phyloP scores from a whole-genome alignment of 1,284 basidiomycete species.

The Malassezia dermatis region DNA sequence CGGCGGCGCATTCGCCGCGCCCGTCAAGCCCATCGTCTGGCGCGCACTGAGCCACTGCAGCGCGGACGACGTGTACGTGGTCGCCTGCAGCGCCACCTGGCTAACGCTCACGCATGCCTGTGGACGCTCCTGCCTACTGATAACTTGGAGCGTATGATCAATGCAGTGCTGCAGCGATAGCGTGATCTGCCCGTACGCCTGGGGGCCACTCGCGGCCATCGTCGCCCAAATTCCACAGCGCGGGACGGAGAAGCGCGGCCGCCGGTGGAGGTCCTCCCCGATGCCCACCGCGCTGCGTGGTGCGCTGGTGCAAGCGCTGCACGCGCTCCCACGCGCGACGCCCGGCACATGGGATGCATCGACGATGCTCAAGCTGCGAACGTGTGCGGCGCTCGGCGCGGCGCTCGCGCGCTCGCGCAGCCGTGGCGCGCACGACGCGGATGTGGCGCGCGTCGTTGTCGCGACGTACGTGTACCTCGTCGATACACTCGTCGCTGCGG shows the following conservation, averaged over 20 bases:
- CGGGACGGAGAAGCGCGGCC: background rate
- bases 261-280: background rate
- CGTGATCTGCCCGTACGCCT: constrained; percentile 12
- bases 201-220: background rate
- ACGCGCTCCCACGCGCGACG: constrained; percentile 3
- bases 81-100: constrained; percentile 8
- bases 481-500: background rate
- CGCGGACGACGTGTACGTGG: constrained; percentile 9
- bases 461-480: constrained; percentile 5
- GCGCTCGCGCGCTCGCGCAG: constrained; percentile 12
- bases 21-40: background rate
- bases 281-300: constrained; percentile 6
- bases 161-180: constrained; percentile 16
- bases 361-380: constrained; percentile 6
- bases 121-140: background rate
- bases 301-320: constrained; percentile 6
- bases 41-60: constrained; percentile 11
- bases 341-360: constrained; percentile 1
- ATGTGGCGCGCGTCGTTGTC: constrained; percentile 10
- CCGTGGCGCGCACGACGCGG: background rate
- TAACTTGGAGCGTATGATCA: constrained; percentile 10
- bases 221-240: background rate
- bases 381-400: constrained; percentile 6
- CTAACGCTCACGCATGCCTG: constrained; percentile 4
- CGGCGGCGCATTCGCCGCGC: constrained; percentile 1